Conservation (phyloP, 192 early-diverging fungal genomes). For the Pilobolus umbonatus region DNA sequence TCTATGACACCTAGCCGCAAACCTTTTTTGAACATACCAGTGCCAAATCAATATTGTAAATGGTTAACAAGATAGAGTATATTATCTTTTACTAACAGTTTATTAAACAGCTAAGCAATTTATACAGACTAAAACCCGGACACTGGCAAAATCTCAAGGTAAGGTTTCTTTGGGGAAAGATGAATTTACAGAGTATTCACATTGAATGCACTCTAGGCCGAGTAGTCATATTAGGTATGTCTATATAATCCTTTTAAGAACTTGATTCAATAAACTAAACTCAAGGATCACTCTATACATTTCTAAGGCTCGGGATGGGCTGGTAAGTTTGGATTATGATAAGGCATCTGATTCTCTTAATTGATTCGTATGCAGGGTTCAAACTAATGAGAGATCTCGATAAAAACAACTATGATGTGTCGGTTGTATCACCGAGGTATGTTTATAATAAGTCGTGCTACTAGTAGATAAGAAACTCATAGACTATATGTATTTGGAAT, state of each 20-base stretch:
- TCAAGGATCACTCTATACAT: constrained; percentile 15
- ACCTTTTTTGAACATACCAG: no score
- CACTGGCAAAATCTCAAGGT: constrained; percentile 26
- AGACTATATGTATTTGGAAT: constrained; percentile 1
- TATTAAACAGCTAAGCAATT: background rate
- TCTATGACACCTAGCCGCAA: no score
- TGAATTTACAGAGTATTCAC: background rate
- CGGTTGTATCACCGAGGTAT: constrained; percentile 74
- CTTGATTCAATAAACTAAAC: background rate
- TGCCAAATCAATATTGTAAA: no score
- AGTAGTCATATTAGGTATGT: constrained; percentile 34
- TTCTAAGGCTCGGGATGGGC: constrained; percentile 58
- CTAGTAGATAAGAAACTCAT: background rate
- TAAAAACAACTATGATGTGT: constrained; percentile 62
- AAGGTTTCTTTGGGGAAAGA: background rate
- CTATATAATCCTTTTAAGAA: no score
- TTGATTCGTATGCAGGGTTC: constrained; percentile 56
- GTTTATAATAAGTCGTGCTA: background rate
- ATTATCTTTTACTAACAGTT: no score
- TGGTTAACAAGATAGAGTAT: no score
- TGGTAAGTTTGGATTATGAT: constrained; percentile 20
- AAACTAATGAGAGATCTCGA: constrained; percentile 68
- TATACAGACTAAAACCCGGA: constrained; percentile 20
- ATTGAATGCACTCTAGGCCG: constrained; percentile 1
- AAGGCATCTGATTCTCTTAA: background rate